These are phyloP conservation scores for Peniophora sp. DNA, from an alignment of 1,284 basidiomycete genomes.

Conservation along the genomic window DNA sequence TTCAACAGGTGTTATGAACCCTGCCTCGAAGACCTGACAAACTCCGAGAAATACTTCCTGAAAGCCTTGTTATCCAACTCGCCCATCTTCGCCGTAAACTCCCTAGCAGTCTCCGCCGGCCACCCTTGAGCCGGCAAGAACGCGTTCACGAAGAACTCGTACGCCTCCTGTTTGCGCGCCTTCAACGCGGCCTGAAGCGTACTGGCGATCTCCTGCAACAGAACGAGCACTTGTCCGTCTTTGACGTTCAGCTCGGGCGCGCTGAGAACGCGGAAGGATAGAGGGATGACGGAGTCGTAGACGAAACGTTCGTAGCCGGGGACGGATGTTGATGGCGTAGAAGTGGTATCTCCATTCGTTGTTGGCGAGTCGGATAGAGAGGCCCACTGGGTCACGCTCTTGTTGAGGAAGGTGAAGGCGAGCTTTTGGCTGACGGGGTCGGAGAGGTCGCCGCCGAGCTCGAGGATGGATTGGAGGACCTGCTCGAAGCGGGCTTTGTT, in stretches of 20 bases:
- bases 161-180: slow-evolving; percentile 78
- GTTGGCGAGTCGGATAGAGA: slow-evolving; percentile 25
- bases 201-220: slow-evolving; percentile 81
- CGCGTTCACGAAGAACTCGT: slow-evolving; percentile 71
- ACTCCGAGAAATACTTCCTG: slow-evolving; percentile 85
- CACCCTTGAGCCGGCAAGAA: slow-evolving; percentile 89
- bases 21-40: slow-evolving; percentile 53
- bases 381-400: slow-evolving; percentile 74
- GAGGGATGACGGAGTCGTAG: slow-evolving; percentile 82
- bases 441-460: slow-evolving; percentile 66
- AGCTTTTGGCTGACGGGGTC: slow-evolving; percentile 74
- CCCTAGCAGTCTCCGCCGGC: slow-evolving; percentile 69
- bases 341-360: slow-evolving; percentile 18
- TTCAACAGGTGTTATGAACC: no score
- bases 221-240: slow-evolving; percentile 80
- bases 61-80: slow-evolving; percentile 80
- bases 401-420: slow-evolving; percentile 76
- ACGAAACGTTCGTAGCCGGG: slow-evolving; percentile 93
- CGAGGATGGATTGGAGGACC: slow-evolving; percentile 69
- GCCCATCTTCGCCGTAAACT: slow-evolving; percentile 73
- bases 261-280: slow-evolving; percentile 79
- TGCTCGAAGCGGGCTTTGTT: slow-evolving; percentile 76
- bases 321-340: slow-evolving; percentile 26
- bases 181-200: slow-evolving; percentile 76
- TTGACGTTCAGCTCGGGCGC: slow-evolving; percentile 79